A percentile compares a stretch with the other conserved stretches of the same genome.
phyloP scores from a whole-genome alignment of 2,329 filamentous ascomycete genomes.

The Colletotrichum tanaceti region DNA sequence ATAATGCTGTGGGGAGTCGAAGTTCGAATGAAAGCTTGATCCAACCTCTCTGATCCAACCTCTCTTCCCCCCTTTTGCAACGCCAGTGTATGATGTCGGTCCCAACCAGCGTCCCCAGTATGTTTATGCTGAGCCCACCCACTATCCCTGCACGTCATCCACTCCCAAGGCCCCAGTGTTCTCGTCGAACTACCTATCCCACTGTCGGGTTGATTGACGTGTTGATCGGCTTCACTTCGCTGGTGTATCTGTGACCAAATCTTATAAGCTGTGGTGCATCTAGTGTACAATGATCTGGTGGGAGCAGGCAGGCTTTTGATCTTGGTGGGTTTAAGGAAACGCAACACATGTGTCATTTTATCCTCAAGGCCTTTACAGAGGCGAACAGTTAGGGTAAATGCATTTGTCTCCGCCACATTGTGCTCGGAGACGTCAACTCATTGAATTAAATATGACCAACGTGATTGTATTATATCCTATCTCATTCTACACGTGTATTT shows the following conservation, averaged over 20 bases:
- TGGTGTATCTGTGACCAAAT: not conserved
- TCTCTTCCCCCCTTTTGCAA: not conserved
- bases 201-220: not conserved
- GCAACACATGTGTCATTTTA: not conserved
- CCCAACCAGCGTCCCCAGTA: slow-evolving; percentile 1
- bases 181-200: not conserved
- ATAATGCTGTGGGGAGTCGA: not conserved
- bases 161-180: not conserved
- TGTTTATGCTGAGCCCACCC: not conserved
- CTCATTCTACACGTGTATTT: no score
- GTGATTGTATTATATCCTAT: no score
- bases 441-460: no score
- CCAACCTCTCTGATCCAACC: no score
- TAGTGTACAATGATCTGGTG: not conserved
- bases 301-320: not conserved
- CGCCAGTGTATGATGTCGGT: not conserved
- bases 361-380: no score
- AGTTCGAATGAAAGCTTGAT: not conserved
- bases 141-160: not conserved
- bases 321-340: not conserved
- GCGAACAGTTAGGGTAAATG: no score
- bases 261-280: not conserved
- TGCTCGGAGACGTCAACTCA: not conserved
- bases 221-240: not conserved
- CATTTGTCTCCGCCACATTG: no score